Percentiles rank a stretch among this genome's conserved stretches.
These are phyloP conservation scores for Mycena haematopus DNA, from an alignment of 768 basidiomycete genomes.

Conservation along the genomic window DNA sequence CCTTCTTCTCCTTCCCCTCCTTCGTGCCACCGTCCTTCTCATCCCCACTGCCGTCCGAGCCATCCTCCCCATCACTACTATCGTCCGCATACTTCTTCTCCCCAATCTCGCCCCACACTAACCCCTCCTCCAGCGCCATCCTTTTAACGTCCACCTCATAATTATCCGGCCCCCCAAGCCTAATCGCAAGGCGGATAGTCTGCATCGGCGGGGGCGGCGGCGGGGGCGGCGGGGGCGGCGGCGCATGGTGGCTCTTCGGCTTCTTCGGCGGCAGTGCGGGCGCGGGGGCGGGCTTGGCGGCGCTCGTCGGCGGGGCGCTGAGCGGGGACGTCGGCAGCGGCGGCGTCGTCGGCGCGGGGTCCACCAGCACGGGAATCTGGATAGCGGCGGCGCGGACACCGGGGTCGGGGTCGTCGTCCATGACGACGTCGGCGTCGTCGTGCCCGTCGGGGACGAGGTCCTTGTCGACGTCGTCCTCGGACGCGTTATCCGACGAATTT, in stretches of 20 bases:
- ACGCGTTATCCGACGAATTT: constrained; percentile 30
- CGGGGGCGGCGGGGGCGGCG: constrained; percentile 66
- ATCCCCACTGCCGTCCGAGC: constrained; percentile 33
- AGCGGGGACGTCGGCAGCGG: constrained; percentile 38
- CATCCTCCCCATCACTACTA: constrained; percentile 56
- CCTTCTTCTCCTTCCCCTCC: constrained; percentile 19
- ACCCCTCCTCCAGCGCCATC: constrained; percentile 65
- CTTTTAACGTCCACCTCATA: constrained; percentile 74
- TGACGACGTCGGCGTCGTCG: constrained; percentile 15
- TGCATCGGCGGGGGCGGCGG: constrained; percentile 56
- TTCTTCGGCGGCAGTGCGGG: constrained; percentile 45
- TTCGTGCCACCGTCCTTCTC: constrained; percentile 3
- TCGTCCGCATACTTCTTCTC: constrained; percentile 43
- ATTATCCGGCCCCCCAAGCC: constrained; percentile 72
- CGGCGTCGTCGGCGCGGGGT: constrained; percentile 21
- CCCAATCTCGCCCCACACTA: constrained; percentile 23
- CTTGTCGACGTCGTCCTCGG: constrained; percentile 32
- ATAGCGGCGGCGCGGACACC: constrained; percentile 9
- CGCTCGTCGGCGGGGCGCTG: constrained; percentile 39
- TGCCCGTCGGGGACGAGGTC: constrained; percentile 27
- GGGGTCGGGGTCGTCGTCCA: constrained; percentile 12
- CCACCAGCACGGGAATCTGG: constrained; percentile 30
- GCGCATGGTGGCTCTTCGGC: constrained; percentile 58
- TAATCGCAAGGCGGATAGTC: constrained; percentile 74
- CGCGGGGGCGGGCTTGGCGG: constrained; percentile 33